Base-by-base conservation (phyloP, 805 yeast species). In the Saturnispora hagleri region DNA sequence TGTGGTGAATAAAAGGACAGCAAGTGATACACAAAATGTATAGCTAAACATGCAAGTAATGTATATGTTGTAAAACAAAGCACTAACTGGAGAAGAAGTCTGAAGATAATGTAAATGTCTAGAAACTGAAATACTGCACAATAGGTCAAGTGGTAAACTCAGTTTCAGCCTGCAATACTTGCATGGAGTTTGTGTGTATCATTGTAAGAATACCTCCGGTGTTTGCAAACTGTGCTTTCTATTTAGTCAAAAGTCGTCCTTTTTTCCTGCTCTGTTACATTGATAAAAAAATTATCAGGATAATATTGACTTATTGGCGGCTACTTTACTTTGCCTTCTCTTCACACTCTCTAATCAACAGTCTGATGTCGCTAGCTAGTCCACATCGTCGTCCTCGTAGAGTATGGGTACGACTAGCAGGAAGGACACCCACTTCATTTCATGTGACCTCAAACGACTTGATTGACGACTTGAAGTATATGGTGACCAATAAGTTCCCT, bases 381-480 rank as follows among this genome's bases (percentile, higher is more conserved):
- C 43, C 46, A 20, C 51, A 35, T 41, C 47, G 52, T 22, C 45
- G 45, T 6, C 27, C 61, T 42, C 67, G 70, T 57, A 62, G 87
- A 47, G 73, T 81, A 1, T 81, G 87, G 87, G 76, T 81, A 5
- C 73, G 66, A 50, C 66, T 74, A 41, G 68, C 71, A 0, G 66
- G 68, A 22, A 79, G 79, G 1, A 74, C 73, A 17, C 86, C 97
- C 3, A 87, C 96, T 0, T 78, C 95, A 1, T 67, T 90, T 6
- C 63, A 73, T 53, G 84, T 86, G 18, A 71, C 73, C 17, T 79
- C 79, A 31, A 62, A 66, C 20, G 91, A 86, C 61, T 74, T 89
- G 1, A 76, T 90, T 5, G 98, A 90, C 65, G 96, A 91, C 65
- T 70, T 90, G 59, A 90, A 90, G 61, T 69, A 74, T 10, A 74